Evolutionary conservation across 768 basidiomycete genomes (phyloP).

Genomic region (Lyophyllum decastes): DNA sequence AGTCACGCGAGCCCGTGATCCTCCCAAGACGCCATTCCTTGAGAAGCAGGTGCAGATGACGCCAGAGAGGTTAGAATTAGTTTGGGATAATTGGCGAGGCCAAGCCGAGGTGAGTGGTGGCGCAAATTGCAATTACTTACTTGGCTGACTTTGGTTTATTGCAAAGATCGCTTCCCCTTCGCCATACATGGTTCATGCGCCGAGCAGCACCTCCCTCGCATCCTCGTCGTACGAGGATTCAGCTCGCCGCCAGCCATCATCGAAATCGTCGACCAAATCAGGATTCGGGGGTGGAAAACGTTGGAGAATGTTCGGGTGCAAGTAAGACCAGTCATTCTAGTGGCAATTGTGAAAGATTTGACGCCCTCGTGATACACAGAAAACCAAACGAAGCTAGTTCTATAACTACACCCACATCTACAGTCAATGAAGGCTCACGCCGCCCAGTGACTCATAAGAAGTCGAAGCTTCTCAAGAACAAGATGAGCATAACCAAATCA

Average conservation of each 20-base stretch:
- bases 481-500: not conserved
- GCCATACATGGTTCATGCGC: not conserved
- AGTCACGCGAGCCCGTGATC: not conserved
- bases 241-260: not conserved
- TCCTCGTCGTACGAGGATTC: not conserved
- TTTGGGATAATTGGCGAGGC: constrained; percentile 11
- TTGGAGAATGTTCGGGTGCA: constrained; percentile 8
- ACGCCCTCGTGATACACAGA: not conserved
- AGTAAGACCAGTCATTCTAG: not conserved
- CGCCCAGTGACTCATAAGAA: not conserved
- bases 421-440: not conserved
- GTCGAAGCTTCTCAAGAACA: constrained; percentile 8
- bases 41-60: constrained; percentile 2
- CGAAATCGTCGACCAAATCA: not conserved
- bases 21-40: not conserved
- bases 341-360: not conserved
- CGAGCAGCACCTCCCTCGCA: not conserved
- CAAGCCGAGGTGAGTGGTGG: constrained; percentile 2
- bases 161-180: not conserved
- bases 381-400: not conserved
- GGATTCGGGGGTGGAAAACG: constrained; percentile 1
- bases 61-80: constrained; percentile 7
- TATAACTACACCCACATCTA: not conserved
- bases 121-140: not conserved
- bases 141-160: not conserved